Evolutionary conservation across 441 rosid genomes (phyloP).

Genomic region (Syzygium syzygioides): DNA sequence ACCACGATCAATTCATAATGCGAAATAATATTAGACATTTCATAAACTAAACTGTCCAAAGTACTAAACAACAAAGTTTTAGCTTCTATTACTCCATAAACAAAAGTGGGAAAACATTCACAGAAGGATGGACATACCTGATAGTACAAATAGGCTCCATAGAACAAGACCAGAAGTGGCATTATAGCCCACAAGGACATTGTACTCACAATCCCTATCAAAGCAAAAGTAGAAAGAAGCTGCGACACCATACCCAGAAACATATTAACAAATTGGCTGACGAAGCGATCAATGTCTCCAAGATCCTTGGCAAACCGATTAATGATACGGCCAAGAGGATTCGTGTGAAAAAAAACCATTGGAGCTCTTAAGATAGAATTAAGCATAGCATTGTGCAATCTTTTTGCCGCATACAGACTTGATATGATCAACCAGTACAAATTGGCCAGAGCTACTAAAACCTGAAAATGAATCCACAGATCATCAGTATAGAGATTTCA

Average conservation of each 20-base stretch:
- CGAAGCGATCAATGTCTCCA: slow-evolving; percentile 88
- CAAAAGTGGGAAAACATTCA: not conserved
- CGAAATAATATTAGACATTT: not conserved
- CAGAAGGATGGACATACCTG: slow-evolving; percentile 51
- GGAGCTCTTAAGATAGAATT: slow-evolving; percentile 90
- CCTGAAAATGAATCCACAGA: slow-evolving; percentile 30
- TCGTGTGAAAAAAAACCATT: slow-evolving; percentile 97
- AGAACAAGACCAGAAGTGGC: slow-evolving; percentile 93
- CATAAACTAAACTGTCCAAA: not conserved
- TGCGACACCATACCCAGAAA: slow-evolving; percentile 78
- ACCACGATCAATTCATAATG: not conserved
- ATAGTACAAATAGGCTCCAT: slow-evolving; percentile 88
- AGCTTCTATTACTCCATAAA: not conserved
- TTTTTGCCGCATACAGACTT: slow-evolving; percentile 86
- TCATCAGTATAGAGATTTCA: not conserved
- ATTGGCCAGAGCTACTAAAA: slow-evolving; percentile 69
- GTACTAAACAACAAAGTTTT: not conserved
- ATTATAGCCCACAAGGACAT: slow-evolving; percentile 97
- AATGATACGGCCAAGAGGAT: slow-evolving; percentile 88
- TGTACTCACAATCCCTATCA: slow-evolving; percentile 96
- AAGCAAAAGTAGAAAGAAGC: slow-evolving; percentile 88
- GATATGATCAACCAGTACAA: slow-evolving; percentile 87
- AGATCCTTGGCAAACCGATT: slow-evolving; percentile 98
- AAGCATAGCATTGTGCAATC: slow-evolving; percentile 93
- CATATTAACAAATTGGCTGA: slow-evolving; percentile 70